Evolutionary conservation across 129 eudicot genomes (phyloP).

Genomic region (Lonicera japonica): DNA sequence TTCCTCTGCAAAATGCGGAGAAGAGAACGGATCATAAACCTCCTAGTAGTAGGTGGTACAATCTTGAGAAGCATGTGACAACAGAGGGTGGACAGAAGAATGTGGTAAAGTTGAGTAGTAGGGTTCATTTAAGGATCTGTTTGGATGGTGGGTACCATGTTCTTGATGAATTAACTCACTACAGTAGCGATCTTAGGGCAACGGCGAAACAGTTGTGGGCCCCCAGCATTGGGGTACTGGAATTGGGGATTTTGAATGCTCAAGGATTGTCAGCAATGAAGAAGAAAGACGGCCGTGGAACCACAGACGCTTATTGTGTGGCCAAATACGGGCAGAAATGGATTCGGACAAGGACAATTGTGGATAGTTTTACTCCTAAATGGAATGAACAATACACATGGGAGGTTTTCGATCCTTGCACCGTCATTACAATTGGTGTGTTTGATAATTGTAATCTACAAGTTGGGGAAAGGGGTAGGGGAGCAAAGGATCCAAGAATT

Average conservation of each 20-base stretch:
- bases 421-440: constrained; percentile 43
- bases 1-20: constrained; percentile 32
- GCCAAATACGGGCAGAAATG: constrained; percentile 53
- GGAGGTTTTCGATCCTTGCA: constrained; percentile 60
- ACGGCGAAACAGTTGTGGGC: constrained; percentile 47
- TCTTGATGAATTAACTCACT: constrained; percentile 52
- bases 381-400: constrained; percentile 63
- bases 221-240: constrained; percentile 39
- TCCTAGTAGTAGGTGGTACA: constrained; percentile 27
- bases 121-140: constrained; percentile 42
- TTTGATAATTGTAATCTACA: constrained; percentile 47
- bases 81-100: constrained; percentile 29
- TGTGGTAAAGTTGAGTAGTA: constrained; percentile 16
- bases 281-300: constrained; percentile 28
- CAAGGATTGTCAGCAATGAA: constrained; percentile 42
- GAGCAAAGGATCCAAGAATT: constrained; percentile 31
- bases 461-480: constrained; percentile 24
- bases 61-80: constrained; percentile 30
- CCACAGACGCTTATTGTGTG: constrained; percentile 52
- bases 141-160: constrained; percentile 64
- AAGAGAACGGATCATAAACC: constrained; percentile 32
- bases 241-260: constrained; percentile 47
- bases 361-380: constrained; percentile 34
- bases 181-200: constrained; percentile 47
- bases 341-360: constrained; percentile 45